Percentiles rank a stretch among this genome's conserved stretches.
These are phyloP conservation scores for Tillandsia fasciculata DNA, from an alignment of 176 grass and related monocot species.

Conservation along the genomic window DNA sequence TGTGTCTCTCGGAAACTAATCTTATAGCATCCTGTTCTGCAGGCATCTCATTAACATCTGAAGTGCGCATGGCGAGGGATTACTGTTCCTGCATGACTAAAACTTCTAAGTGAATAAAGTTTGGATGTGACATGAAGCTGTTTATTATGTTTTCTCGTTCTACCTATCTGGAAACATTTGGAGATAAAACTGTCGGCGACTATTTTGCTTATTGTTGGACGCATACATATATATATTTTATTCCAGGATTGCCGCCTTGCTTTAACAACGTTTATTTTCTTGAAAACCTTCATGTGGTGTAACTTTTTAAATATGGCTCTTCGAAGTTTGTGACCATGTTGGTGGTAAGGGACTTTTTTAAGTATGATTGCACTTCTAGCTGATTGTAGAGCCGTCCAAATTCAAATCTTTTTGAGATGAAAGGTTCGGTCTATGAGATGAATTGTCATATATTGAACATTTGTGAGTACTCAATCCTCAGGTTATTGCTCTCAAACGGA, in stretches of 20 bases:
- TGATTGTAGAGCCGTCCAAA: too few species aligned
- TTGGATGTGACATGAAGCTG: background rate
- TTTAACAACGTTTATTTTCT: conserved; percentile 6
- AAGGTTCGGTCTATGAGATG: background rate
- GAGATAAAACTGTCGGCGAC: background rate
- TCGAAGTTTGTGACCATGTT: background rate
- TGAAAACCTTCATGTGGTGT: conserved; percentile 3
- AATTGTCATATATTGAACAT: background rate
- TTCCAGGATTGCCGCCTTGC: background rate
- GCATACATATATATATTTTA: background rate
- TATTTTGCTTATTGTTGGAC: background rate
- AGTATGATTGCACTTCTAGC: too few species aligned
- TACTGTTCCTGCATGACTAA: background rate
- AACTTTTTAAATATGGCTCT: background rate
- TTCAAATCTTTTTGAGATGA: too few species aligned
- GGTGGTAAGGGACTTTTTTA: too few species aligned
- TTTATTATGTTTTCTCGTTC: background rate
- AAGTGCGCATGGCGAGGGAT: background rate
- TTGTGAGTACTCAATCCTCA: background rate
- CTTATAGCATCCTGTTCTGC: background rate
- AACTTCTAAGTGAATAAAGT: background rate
- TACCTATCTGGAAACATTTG: background rate
- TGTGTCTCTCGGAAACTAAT: background rate
- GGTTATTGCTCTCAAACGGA: background rate
- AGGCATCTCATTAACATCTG: background rate